Conservation (phyloP, 768 basidiomycete genomes). For the Trichaptum fuscoviolaceum region DNA sequence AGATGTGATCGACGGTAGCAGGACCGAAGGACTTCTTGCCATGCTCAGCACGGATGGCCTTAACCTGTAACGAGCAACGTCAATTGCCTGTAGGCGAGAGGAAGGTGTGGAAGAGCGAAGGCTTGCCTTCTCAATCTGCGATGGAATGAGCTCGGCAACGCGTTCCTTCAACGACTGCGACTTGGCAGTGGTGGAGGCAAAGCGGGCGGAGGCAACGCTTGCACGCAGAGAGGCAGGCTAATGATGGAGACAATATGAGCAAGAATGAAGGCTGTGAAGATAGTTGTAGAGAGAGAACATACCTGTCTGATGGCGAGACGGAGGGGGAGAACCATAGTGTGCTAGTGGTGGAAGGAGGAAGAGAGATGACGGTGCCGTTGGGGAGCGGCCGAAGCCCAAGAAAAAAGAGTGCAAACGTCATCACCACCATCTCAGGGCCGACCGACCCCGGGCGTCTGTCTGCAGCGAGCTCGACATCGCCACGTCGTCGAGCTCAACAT, state of each 20-base stretch:
- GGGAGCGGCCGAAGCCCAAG: background rate
- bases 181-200: conserved; percentile 62
- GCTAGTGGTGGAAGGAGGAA: background rate
- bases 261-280: background rate
- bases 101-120: conserved; percentile 1
- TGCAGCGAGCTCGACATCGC: too few species aligned
- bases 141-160: conserved; percentile 88
- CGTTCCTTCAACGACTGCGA: conserved; percentile 85
- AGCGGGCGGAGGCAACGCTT: conserved; percentile 44
- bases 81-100: conserved; percentile 6
- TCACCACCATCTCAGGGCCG: background rate
- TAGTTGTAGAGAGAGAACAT: background rate
- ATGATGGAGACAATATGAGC: conserved; percentile 30
- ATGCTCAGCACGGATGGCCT: conserved; percentile 76
- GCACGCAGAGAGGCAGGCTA: conserved; percentile 44
- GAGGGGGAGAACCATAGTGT: background rate
- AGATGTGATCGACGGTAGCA: conserved; percentile 85
- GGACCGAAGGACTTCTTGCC: conserved; percentile 93
- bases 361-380: background rate
- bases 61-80: conserved; percentile 46
- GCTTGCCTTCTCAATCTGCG: conserved; percentile 68
- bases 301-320: background rate
- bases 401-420: background rate
- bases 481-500: too few species aligned
- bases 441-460: background rate